phyloP scores from a whole-genome alignment of 2,329 filamentous ascomycete species.

The Trichoderma oligosporum region DNA sequence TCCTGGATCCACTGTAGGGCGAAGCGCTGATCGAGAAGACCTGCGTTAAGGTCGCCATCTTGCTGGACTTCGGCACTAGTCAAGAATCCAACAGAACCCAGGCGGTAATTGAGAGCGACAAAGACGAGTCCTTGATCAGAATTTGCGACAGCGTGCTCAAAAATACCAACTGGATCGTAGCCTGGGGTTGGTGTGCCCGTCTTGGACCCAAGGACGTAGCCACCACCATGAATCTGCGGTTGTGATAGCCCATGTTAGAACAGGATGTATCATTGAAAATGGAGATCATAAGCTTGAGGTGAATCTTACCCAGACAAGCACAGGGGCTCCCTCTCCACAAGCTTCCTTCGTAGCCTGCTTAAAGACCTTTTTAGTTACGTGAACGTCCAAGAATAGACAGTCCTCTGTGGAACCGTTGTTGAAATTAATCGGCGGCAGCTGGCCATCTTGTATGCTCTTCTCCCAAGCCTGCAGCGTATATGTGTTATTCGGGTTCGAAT shows the following conservation, averaged over 20 bases:
- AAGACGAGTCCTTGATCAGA: not conserved
- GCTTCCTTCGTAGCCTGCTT: not conserved
- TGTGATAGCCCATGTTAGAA: not conserved
- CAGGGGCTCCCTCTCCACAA: not conserved
- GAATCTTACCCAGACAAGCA: not conserved
- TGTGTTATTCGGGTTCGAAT: not conserved
- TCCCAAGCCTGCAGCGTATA: not conserved
- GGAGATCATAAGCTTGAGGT: no score
- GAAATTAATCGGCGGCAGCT: not conserved
- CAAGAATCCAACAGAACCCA: slow-evolving; percentile 37
- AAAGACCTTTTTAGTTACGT: not conserved
- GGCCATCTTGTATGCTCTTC: not conserved
- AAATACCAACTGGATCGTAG: not conserved
- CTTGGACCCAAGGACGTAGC: not conserved
- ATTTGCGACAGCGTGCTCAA: not conserved
- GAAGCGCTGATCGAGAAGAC: slow-evolving; percentile 47
- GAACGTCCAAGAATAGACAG: not conserved
- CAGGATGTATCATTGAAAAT: no score
- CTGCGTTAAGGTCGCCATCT: slow-evolving; percentile 42
- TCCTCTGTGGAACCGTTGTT: not conserved
- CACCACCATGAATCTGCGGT: not conserved
- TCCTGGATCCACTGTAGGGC: slow-evolving; percentile 49
- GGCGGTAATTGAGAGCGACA: not conserved
- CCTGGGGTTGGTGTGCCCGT: not conserved
- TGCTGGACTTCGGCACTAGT: slow-evolving; percentile 33